Percentiles rank a stretch among this genome's conserved stretches.
Evolutionary conservation across 176 grass and related monocot species (phyloP).

Genomic region (Pontederia paniculata): DNA sequence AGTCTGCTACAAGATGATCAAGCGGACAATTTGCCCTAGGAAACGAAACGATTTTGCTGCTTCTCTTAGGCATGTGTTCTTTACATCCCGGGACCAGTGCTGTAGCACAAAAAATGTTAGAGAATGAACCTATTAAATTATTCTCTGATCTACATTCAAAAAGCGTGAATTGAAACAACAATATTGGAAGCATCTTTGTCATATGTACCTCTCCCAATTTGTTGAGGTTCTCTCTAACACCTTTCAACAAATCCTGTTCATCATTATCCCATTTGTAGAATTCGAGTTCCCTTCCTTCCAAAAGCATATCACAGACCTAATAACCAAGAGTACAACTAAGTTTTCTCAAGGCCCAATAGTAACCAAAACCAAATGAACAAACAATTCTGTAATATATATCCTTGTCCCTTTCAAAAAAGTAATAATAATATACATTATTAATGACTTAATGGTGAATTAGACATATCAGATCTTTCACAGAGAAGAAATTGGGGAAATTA

Average conservation of each 20-base stretch:
- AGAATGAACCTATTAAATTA: background rate
- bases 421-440: too few relatives aligned
- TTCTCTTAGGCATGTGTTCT: slow-evolving; percentile 75
- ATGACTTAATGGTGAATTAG: too few relatives aligned
- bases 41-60: slow-evolving; percentile 60
- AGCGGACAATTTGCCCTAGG: slow-evolving; percentile 58
- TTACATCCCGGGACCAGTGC: slow-evolving; percentile 87
- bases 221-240: slow-evolving; percentile 62
- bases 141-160: background rate
- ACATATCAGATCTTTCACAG: too few relatives aligned
- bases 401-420: too few relatives aligned
- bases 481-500: too few relatives aligned
- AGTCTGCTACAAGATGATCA: slow-evolving; percentile 38
- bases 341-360: too few relatives aligned
- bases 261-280: slow-evolving; percentile 87
- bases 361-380: too few relatives aligned
- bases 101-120: slow-evolving; percentile 21
- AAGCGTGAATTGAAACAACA: slow-evolving; percentile 4
- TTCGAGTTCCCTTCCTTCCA: slow-evolving; percentile 59
- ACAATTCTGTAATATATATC: too few relatives aligned
- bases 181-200: background rate
- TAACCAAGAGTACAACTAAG: slow-evolving; percentile 7
- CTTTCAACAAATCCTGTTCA: slow-evolving; percentile 55
- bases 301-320: slow-evolving; percentile 58
- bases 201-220: slow-evolving; percentile 59